Base-by-base conservation (phyloP, 1,139 yeast genomes). In the Hyphopichia pseudoburtonii region DNA sequence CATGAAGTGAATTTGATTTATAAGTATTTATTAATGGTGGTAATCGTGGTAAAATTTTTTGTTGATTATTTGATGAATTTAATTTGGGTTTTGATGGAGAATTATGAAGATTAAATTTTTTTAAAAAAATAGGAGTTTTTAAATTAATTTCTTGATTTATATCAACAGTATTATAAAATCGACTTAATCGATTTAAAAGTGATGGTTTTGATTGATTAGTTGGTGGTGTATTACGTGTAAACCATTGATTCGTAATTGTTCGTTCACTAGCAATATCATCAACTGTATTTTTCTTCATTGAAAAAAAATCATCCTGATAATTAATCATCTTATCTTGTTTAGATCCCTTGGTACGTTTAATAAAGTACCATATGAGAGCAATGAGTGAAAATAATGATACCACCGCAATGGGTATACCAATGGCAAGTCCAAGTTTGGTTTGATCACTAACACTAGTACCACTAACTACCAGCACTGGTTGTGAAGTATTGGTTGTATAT, bases 381-480 rank as follows among this genome's bases (percentile, higher is more conserved):
- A 53, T 51, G 3, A 61, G 35, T 1, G 59, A 43, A 18, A 66
- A 52, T 3, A 67, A 17, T 0, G 53, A 49, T 11, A 68, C 48
- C 5, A 66, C 47, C 0, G 71, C 70, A 5, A 67, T 47, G 3
- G 76, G 76, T n/a, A 71, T 58, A 0, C 76, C 76, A 5, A 71
- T 52, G 3, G 74, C 73, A 36, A 70, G 50, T 0, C 75, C 75
- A 16, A 69, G 48, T 9, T 59, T 57, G 5, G 51, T 30, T 4
- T 58, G 50, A 17, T 35, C 19, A 14, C 34, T 33, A 17, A 28
- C 31, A 18, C 4, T 28, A n/a, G n/a, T n/a, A n/a, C n/a, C n/a
- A n/a, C n/a, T n/a, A n/a, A n/a, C n/a, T n/a, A n/a, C n/a, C n/a
- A n/a, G n/a, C n/a, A n/a, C n/a, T n/a, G n/a, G n/a, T n/a, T n/a